Conservation (phyloP, 768 basidiomycete genomes). For the Russula emetica region DNA sequence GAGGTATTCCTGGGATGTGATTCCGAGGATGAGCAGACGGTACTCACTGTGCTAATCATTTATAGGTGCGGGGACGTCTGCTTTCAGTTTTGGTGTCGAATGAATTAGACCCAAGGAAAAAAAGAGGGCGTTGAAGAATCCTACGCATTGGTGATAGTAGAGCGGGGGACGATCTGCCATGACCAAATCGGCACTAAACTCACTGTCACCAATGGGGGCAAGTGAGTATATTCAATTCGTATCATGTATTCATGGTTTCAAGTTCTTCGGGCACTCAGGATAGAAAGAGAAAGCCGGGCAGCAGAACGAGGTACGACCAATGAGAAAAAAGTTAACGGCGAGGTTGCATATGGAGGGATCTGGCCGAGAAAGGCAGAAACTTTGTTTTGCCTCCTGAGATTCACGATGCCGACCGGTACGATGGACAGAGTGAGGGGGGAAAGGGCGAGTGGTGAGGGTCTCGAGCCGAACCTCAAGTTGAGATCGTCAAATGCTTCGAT, state of each 20-base stretch:
- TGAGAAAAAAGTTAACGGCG: slow-evolving; percentile 18
- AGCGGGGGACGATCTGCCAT: slow-evolving; percentile 12
- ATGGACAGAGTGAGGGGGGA: background rate
- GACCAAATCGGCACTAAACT: slow-evolving; percentile 22
- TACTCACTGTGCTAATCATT: slow-evolving; percentile 13
- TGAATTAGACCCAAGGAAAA: slow-evolving; percentile 18
- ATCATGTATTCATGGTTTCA: slow-evolving; percentile 2
- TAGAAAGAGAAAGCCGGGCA: slow-evolving; percentile 16
- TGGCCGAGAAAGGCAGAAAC: slow-evolving; percentile 23
- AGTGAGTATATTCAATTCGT: slow-evolving; percentile 10
- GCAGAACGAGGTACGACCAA: slow-evolving; percentile 13
- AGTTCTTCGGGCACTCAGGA: slow-evolving; percentile 15
- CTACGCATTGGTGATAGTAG: slow-evolving; percentile 1
- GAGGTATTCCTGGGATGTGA: slow-evolving; percentile 10
- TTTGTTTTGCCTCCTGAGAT: slow-evolving; percentile 16
- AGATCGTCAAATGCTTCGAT: slow-evolving; percentile 25
- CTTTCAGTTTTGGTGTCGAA: background rate
- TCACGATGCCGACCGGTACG: slow-evolving; percentile 7
- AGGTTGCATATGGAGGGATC: slow-evolving; percentile 22
- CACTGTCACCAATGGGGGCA: slow-evolving; percentile 20
- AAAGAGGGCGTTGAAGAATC: slow-evolving; percentile 4
- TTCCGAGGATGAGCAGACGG: slow-evolving; percentile 7
- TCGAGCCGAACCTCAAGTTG: slow-evolving; percentile 16
- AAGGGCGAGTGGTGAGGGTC: slow-evolving; percentile 15
- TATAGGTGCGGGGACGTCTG: slow-evolving; percentile 18